These are phyloP conservation scores for Cyanophora paradoxa DNA, from an alignment of 78 protist genomes.

Conservation along the genomic window DNA sequence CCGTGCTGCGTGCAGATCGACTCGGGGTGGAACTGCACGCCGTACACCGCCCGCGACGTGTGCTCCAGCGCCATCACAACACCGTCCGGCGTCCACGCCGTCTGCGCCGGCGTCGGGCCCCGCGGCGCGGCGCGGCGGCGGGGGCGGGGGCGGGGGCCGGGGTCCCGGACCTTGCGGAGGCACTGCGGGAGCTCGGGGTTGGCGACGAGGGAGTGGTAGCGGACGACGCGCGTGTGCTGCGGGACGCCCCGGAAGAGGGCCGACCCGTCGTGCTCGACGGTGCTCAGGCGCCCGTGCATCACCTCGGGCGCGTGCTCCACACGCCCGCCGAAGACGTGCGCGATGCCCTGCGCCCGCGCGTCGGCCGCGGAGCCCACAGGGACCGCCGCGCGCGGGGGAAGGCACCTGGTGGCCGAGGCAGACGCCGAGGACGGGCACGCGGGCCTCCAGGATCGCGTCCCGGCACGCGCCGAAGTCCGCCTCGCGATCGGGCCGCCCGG, in stretches of 20 bases:
- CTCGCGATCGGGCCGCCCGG: slow-evolving; percentile 31
- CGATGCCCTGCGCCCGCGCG: slow-evolving; percentile 26
- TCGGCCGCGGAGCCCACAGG: too few relatives aligned
- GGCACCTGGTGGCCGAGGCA: slow-evolving; percentile 69
- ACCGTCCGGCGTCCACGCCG: slow-evolving; percentile 20
- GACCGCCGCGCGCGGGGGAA: not conserved
- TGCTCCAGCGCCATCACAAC: slow-evolving; percentile 54
- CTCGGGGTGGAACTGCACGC: slow-evolving; percentile 80
- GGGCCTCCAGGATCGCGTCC: not conserved
- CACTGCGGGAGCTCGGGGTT: not conserved
- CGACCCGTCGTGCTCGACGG: not conserved
- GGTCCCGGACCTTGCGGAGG: not conserved
- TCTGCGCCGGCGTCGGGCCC: not conserved
- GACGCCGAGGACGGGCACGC: slow-evolving; percentile 59
- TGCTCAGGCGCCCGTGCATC: slow-evolving; percentile 43
- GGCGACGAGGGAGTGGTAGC: slow-evolving; percentile 59
- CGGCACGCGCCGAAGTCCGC: slow-evolving; percentile 51
- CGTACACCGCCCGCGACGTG: slow-evolving; percentile 21
- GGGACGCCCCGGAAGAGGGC: slow-evolving; percentile 44
- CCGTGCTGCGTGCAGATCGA: slow-evolving; percentile 62
- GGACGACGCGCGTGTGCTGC: slow-evolving; percentile 32
- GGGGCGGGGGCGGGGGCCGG: not conserved
- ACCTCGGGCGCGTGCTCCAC: slow-evolving; percentile 26
- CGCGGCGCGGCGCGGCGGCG: not conserved
- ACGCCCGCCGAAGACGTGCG: slow-evolving; percentile 13